Evolutionary conservation across 176 grass and related monocot genomes (phyloP), one percentile per base, ranked within the genome.

Genomic region (Raddia guianensis): DNA sequence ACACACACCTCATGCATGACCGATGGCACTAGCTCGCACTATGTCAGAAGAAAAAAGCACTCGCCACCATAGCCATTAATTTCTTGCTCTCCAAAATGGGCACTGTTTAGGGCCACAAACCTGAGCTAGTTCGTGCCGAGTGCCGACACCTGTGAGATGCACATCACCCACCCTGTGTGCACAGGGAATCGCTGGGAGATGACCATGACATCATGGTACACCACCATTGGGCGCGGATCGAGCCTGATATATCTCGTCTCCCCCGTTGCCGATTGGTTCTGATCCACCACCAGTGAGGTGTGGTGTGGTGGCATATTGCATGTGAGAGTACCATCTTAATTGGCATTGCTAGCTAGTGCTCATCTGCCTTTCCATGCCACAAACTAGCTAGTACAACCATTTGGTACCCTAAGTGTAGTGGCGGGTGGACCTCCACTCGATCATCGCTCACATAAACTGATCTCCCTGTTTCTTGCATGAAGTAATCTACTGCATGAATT

Each of bases 81-180:
- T 37, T 64, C 12, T 32, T 37, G 12, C 32, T 14, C 61, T 37
- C 12, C 61, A 15, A 15, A 15, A 8, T 37, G 12, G 32, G 20
- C 2, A 64, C 33, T 15, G 33, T 64, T 64, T 6, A 8, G 32
- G 37, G 12, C 62, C 61, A 64, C 32, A 14, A 7, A 7, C 0
- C 2, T 32, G 27, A 12, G 37, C 37, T 40, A 40, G 37, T 3
- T 40, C 37, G 27, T 27, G 27, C 27, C 8, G 12, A 21, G n/a
- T 52, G 69, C 21, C 7, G 69, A 72, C 48, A 52, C 48, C 7
- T 52, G 69, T 52, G 69, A 52, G 69, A 52, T 52, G 48, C 48
- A 52, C 69, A 72, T 72, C 48, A 52, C 21, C 47, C 8, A 72
- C 6, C 3, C 13, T 13, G 59, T 13, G 59, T 33, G 59, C 21